phyloP scores from a whole-genome alignment of 192 early-diverging fungal genomes.

The Tieghemiomyces parasiticus region DNA sequence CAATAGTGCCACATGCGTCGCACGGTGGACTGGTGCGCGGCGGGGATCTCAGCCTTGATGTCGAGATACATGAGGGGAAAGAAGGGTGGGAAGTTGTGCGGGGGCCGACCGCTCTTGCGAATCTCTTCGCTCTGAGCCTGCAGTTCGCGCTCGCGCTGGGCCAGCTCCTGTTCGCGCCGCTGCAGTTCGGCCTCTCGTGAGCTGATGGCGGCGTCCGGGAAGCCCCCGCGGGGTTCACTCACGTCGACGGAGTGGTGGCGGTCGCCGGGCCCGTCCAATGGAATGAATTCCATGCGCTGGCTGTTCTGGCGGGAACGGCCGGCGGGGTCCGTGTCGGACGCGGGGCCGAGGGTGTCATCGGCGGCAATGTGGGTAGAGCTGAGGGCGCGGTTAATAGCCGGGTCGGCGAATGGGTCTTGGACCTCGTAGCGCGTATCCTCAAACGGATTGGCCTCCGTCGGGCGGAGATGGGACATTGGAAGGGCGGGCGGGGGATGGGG shows the following conservation, averaged over 20 bases:
- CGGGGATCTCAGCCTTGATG: slow-evolving; percentile 58
- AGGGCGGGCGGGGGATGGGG: not conserved
- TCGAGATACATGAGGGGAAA: slow-evolving; percentile 72
- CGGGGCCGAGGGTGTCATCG: slow-evolving; percentile 20
- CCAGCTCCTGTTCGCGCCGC: slow-evolving; percentile 60
- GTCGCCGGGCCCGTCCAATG: slow-evolving; percentile 9
- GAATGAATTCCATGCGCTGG: slow-evolving; percentile 19
- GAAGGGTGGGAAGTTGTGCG: slow-evolving; percentile 70
- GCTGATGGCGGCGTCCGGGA: slow-evolving; percentile 14
- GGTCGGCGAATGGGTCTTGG: slow-evolving; percentile 36
- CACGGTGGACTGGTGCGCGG: slow-evolving; percentile 41
- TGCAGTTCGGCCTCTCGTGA: slow-evolving; percentile 55
- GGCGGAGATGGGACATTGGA: no score
- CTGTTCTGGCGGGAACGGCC: slow-evolving; percentile 19
- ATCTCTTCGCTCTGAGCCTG: slow-evolving; percentile 43
- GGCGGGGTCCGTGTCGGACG: slow-evolving; percentile 13
- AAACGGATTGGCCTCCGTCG: slow-evolving; percentile 24
- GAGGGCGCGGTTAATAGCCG: slow-evolving; percentile 10
- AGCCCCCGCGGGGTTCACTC: not conserved
- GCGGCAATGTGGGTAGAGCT: slow-evolving; percentile 23
- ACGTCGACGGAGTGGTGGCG: slow-evolving; percentile 11
- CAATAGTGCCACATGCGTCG: slow-evolving; percentile 56
- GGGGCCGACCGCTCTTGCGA: slow-evolving; percentile 30
- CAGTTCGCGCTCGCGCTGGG: slow-evolving; percentile 54
- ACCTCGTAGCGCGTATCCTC: slow-evolving; percentile 22